Evolutionary conservation across 2,329 filamentous ascomycete genomes (phyloP).

Genomic region (Colletotrichum tropicale): DNA sequence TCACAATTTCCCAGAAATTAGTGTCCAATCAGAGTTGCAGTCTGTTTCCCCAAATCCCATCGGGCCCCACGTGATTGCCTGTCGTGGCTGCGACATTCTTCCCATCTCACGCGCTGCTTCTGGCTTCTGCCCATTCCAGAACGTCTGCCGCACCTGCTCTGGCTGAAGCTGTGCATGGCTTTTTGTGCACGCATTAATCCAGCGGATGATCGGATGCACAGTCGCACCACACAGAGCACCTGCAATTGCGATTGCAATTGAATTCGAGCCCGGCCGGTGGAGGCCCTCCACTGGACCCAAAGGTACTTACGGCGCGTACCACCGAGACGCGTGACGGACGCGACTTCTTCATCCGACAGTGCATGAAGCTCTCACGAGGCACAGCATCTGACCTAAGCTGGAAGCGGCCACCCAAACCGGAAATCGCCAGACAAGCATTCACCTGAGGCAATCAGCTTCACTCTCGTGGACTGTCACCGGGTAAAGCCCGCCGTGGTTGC

Average conservation of each 20-base stretch:
- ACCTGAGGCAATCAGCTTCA: neutral
- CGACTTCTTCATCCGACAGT: neutral
- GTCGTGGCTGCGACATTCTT: conserved; percentile 28
- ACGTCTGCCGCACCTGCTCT: neutral
- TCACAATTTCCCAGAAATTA: conserved; percentile 31
- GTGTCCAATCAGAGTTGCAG: conserved; percentile 22
- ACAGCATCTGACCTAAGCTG: neutral
- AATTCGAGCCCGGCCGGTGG: neutral
- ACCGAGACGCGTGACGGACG: conserved; percentile 16
- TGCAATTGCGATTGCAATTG: neutral
- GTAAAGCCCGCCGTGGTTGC: neutral
- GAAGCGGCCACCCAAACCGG: neutral
- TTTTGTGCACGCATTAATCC: neutral
- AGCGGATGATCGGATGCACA: neutral
- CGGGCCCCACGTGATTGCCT: conserved; percentile 34
- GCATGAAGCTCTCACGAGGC: conserved; percentile 9
- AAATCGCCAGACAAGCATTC: neutral
- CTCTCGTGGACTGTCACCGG: neutral
- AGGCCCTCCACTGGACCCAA: neutral
- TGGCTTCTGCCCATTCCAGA: neutral
- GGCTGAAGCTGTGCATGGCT: neutral
- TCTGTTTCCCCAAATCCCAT: conserved; percentile 10
- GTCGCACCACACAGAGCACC: neutral
- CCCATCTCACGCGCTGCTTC: neutral
- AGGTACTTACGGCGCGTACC: neutral